Evolutionary conservation across 306 rosid genomes (phyloP), one percentile per base, ranked within the genome.

Genomic region (Abrus precatorius): DNA sequence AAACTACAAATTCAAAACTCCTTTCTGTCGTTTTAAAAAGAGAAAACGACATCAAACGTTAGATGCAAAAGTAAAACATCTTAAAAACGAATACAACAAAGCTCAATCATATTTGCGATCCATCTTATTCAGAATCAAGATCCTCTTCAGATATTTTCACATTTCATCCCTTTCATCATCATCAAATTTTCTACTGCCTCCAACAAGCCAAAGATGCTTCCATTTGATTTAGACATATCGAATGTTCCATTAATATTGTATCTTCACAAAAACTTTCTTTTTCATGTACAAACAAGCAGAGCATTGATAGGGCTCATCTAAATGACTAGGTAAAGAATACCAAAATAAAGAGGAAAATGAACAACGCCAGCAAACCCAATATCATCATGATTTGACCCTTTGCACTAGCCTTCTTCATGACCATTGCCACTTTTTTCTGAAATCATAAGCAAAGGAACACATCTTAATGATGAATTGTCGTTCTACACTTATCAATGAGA

Each of bases 331-430:
- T 91, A 85, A 95, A 84, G 88, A 95, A 95, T 70, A 95, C 98
- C 86, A 94, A 78, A 48, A 94, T 92, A 78, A 95, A 95, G 78
- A 95, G 94, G 80, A 96, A 86, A 72, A 96, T 87, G 84, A 96
- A 96, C 78, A 96, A 74, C 6, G 81, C 97, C 78, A 95, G 84
- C 89, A 95, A 90, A 75, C 89, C 93, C 79, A 90, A 69, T 75
- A 95, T 89, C 99, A 95, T 89, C 97, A 90, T 87, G 13, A 89
- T 38, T 91, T 96, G 98, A 53, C 98, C 99, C 87, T 93, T 96
- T 9, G 86, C 89, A 55, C 98, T 86, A 11, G 99, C 97, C 87
- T 93, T 95, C 92, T 95, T 96, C 98, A 96, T 93, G 49, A 96
- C 94, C 86, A 91, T 87, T 47, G 90, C 97, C 73, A 96, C 97